These are phyloP conservation scores for Danielia reshetovae DNA, from an alignment of 805 yeast species.

Conservation along the genomic window DNA sequence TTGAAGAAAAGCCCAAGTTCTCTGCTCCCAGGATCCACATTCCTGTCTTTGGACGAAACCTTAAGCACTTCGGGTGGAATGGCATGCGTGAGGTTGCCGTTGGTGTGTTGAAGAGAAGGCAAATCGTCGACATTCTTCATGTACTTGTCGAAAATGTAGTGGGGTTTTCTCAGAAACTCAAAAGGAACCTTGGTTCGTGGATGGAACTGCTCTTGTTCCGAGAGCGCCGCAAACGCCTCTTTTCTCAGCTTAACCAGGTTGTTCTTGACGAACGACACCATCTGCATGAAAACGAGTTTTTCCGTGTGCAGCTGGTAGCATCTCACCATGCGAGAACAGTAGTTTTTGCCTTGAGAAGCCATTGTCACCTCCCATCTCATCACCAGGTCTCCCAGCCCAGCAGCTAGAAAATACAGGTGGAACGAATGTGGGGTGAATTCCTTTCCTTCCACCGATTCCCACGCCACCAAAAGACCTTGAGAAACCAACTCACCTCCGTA, in stretches of 20 bases:
- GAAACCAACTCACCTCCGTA: constrained; percentile 28
- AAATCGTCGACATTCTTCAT: constrained; percentile 10
- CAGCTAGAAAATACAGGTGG: constrained; percentile 26
- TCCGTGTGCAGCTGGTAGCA: constrained; percentile 19
- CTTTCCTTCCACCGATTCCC: constrained; percentile 22
- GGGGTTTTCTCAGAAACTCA: constrained; percentile 20
- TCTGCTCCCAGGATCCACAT: constrained; percentile 17
- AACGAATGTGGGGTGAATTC: constrained; percentile 24
- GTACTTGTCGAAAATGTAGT: constrained; percentile 19
- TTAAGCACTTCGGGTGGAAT: constrained; percentile 21
- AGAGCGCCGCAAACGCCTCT: constrained; percentile 7
- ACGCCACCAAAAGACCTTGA: constrained; percentile 25
- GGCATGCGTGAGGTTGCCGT: constrained; percentile 24
- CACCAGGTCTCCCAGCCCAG: constrained; percentile 18
- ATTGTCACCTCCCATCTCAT: constrained; percentile 24
- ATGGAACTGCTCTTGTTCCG: constrained; percentile 11
- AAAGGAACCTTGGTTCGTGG: constrained; percentile 16
- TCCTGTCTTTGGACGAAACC: constrained; percentile 5
- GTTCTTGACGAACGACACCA: constrained; percentile 21
- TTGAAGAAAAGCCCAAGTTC: constrained; percentile 29
- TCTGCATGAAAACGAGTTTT: constrained; percentile 19
- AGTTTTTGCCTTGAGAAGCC: constrained; percentile 22
- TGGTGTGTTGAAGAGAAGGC: constrained; percentile 23
- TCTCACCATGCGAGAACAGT: constrained; percentile 21
- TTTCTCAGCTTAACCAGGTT: constrained; percentile 14